Percentiles rank a stretch among this genome's conserved stretches.
phyloP scores from a whole-genome alignment of 1,139 yeast genomes.

The Geotrichum siamense region DNA sequence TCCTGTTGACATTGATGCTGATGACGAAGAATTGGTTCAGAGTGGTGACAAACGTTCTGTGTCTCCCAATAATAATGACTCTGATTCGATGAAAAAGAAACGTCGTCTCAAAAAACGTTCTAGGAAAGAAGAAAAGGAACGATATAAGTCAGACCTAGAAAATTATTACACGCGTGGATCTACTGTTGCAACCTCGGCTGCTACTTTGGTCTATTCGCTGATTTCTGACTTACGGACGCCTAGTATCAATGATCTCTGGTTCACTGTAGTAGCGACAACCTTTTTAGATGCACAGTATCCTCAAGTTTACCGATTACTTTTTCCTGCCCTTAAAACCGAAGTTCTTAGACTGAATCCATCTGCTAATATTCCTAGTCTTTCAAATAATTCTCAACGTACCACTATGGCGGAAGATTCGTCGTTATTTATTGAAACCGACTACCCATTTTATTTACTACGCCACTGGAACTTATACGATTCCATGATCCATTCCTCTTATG shows the following conservation, averaged over 20 bases:
- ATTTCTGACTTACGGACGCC: constrained; percentile 76
- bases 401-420: constrained; percentile 54
- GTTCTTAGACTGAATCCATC: constrained; percentile 62
- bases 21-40: constrained; percentile 7
- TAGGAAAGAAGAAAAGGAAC: constrained; percentile 21
- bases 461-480: constrained; percentile 94
- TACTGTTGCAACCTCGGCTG: constrained; percentile 62
- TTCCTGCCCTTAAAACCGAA: constrained; percentile 75
- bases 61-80: not conserved
- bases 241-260: constrained; percentile 66
- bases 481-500: constrained; percentile 81
- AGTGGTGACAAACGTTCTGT: constrained; percentile 10
- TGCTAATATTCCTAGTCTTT: constrained; percentile 62
- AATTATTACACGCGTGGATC: constrained; percentile 78
- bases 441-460: constrained; percentile 74
- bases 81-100: constrained; percentile 5
- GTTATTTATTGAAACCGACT: constrained; percentile 70
- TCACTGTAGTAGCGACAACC: constrained; percentile 81
- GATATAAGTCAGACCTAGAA: constrained; percentile 53
- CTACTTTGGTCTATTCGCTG: constrained; percentile 74
- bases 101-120: constrained; percentile 9
- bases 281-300: constrained; percentile 72
- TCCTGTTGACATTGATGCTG: constrained; percentile 16
- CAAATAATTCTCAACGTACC: constrained; percentile 45
- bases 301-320: constrained; percentile 63